These are phyloP conservation scores for Aspergillus bridgeri DNA, from an alignment of 495 filamentous ascomycete species.

Conservation along the genomic window DNA sequence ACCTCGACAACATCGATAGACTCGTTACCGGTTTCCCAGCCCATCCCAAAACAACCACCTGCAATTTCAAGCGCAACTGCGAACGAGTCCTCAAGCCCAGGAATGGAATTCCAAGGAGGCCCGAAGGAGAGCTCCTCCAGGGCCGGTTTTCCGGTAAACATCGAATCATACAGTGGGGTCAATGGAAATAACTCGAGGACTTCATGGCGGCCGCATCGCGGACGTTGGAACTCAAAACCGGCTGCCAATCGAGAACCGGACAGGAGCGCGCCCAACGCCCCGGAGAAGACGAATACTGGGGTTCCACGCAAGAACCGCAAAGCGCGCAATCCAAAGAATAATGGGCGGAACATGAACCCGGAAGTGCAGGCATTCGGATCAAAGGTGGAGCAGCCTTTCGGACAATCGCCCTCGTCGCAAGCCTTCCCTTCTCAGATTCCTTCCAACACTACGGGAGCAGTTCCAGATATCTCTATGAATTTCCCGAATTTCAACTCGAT, in stretches of 20 bases:
- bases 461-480: not conserved
- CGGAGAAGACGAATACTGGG: not conserved
- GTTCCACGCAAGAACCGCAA: constrained; percentile 1
- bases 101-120: constrained; percentile 9
- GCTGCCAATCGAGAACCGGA: not conserved
- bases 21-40: not conserved
- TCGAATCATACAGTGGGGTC: not conserved
- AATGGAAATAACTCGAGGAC: not conserved
- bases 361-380: not conserved
- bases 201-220: constrained; percentile 19
- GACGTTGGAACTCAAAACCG: constrained; percentile 17
- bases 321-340: not conserved
- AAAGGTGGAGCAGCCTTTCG: not conserved
- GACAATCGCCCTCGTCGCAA: not conserved
- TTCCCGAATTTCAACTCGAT: not conserved
- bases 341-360: not conserved
- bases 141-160: not conserved
- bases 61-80: not conserved
- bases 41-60: not conserved
- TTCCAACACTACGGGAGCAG: not conserved
- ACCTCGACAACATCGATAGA: not conserved
- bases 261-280: not conserved
- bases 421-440: not conserved
- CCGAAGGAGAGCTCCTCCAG: constrained; percentile 1
- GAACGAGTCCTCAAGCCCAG: not conserved